phyloP scores from a whole-genome alignment of 768 basidiomycete genomes.

The Boletus speciosus region DNA sequence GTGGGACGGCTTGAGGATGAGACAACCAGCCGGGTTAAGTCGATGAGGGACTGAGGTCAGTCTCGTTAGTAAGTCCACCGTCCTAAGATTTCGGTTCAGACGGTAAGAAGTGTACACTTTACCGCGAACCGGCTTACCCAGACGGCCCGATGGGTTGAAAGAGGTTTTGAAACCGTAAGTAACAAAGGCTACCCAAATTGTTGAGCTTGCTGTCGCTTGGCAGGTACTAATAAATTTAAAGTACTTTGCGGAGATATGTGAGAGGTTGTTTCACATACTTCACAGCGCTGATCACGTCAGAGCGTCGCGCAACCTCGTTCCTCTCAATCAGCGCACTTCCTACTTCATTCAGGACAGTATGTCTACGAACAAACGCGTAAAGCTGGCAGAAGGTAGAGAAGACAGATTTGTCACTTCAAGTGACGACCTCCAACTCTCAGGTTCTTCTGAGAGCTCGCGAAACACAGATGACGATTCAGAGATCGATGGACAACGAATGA shows the following conservation, averaged over 20 bases:
- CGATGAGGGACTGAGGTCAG: conserved; percentile 2
- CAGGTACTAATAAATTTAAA: neutral
- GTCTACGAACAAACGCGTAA: conserved; percentile 54
- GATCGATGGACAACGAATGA: conserved; percentile 51
- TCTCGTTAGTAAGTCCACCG: conserved; percentile 3
- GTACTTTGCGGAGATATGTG: neutral
- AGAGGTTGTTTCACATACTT: neutral
- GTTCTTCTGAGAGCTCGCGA: conserved; percentile 24
- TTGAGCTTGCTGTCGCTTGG: neutral
- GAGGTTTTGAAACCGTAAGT: conserved; percentile 4
- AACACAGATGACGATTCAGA: conserved; percentile 57
- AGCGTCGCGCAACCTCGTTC: neutral
- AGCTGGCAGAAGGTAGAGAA: conserved; percentile 32
- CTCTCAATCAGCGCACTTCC: neutral
- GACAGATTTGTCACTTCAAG: conserved; percentile 1
- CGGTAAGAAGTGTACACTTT: conserved; percentile 10
- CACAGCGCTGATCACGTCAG: neutral
- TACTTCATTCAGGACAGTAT: conserved; percentile 31
- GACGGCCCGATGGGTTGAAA: conserved; percentile 1
- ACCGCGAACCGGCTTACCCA: conserved; percentile 4
- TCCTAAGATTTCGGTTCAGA: conserved; percentile 16
- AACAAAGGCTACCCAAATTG: neutral
- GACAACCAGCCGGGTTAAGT: conserved; percentile 7
- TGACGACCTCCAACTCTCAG: conserved; percentile 5
- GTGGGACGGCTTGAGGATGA: conserved; percentile 1